Evolutionary conservation across 495 filamentous ascomycete species (phyloP).

Genomic region (Tuber brumale): DNA sequence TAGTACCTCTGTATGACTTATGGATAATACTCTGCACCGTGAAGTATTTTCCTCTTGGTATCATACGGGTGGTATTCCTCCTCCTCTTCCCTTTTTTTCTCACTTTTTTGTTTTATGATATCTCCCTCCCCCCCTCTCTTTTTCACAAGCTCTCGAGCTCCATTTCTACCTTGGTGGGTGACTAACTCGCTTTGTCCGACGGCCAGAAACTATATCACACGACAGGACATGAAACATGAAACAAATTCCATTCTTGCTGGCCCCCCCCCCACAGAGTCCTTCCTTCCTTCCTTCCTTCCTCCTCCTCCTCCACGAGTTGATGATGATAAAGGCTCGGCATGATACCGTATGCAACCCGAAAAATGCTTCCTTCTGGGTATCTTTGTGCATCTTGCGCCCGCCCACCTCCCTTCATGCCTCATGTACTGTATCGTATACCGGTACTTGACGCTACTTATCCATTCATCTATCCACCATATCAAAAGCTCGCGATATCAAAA

Average conservation of each 20-base stretch:
- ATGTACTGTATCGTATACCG: not conserved
- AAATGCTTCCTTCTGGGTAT: not conserved
- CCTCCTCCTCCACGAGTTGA: not conserved
- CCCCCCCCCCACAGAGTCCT: not conserved
- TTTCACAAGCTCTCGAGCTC: not conserved
- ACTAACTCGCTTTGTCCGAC: not conserved
- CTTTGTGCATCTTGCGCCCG: too few species aligned
- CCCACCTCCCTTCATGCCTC: not conserved
- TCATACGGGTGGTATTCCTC: not conserved
- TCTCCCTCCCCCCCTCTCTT: not conserved
- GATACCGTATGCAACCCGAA: not conserved
- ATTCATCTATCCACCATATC: not conserved
- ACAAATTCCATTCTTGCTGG: not conserved
- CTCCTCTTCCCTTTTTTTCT: not conserved
- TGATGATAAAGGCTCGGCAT: not conserved
- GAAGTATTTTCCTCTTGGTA: not conserved
- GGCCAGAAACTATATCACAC: not conserved
- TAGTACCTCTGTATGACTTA: not conserved
- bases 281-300: too few species aligned
- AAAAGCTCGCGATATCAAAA: not conserved
- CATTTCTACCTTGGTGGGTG: not conserved
- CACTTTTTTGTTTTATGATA: not conserved
- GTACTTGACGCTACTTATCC: not conserved
- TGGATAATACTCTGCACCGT: not conserved
- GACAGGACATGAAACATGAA: slow-evolving; percentile 1